Percentiles rank a stretch among this genome's conserved stretches.
Evolutionary conservation across 1,139 yeast species (phyloP).

Genomic region (Pichia sp.): DNA sequence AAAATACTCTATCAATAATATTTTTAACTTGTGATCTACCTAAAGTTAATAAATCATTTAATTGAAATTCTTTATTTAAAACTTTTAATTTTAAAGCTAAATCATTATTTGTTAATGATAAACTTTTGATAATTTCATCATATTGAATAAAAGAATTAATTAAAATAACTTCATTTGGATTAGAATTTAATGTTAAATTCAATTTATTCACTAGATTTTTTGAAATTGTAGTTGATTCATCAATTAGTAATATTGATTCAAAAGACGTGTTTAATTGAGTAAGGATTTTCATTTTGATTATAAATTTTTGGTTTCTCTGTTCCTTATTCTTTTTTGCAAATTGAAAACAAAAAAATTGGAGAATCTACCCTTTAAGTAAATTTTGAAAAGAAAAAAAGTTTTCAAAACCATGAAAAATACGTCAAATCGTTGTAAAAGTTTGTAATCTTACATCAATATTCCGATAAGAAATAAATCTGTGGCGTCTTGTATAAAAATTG

Average conservation of each 20-base stretch:
- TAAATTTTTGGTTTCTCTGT: neutral
- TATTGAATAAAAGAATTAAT: conserved; percentile 2
- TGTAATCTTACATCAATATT: too few relatives aligned
- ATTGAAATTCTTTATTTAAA: conserved; percentile 34
- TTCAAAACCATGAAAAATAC: too few relatives aligned
- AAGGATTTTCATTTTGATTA: conserved; percentile 30
- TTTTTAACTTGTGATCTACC: conserved; percentile 62
- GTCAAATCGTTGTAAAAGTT: too few relatives aligned
- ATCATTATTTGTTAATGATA: neutral
- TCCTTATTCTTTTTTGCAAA: neutral
- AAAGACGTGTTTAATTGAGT: conserved; percentile 46
- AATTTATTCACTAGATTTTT: conserved; percentile 48
- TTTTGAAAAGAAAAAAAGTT: too few relatives aligned
- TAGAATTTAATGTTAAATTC: conserved; percentile 31
- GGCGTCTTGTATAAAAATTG: too few relatives aligned
- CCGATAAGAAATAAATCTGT: too few relatives aligned
- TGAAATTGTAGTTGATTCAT: conserved; percentile 36
- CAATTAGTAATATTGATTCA: conserved; percentile 59
- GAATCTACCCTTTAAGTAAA: too few relatives aligned
- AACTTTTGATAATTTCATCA: conserved; percentile 1
- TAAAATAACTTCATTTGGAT: conserved; percentile 10
- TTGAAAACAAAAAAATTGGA: too few relatives aligned
- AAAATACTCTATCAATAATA: conserved; percentile 72
- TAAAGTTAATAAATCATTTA: conserved; percentile 40
- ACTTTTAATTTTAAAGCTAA: conserved; percentile 31